Evolutionary conservation across 2,329 filamentous ascomycete species (phyloP).

Genomic region (Monosporascus ibericus): DNA sequence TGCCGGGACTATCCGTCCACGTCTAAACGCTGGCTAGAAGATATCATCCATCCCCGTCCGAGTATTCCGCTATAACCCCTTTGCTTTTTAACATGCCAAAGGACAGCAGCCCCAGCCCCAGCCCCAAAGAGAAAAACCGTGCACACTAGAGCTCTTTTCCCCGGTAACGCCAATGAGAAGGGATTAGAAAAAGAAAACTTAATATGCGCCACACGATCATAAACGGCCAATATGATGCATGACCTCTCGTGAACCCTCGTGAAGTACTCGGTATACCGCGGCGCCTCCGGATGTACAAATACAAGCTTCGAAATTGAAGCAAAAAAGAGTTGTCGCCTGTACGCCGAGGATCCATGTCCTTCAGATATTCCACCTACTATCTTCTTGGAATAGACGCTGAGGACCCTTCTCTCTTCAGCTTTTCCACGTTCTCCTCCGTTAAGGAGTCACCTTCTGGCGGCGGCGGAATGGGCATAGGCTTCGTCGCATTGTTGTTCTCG

Average conservation of each 20-base stretch:
- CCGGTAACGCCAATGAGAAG: not conserved
- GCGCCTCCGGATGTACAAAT: not conserved
- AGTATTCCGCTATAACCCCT: too few relatives aligned
- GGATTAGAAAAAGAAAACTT: not conserved
- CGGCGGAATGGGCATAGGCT: slow-evolving; percentile 7
- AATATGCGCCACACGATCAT: not conserved
- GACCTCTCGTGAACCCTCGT: not conserved
- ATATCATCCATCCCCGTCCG: too few relatives aligned
- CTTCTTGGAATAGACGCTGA: slow-evolving; percentile 1
- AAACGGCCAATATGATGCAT: not conserved
- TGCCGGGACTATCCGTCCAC: too few relatives aligned
- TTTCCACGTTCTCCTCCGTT: slow-evolving; percentile 49
- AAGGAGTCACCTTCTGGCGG: slow-evolving; percentile 37
- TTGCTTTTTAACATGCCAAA: too few relatives aligned
- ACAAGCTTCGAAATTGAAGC: not conserved
- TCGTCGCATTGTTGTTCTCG: slow-evolving; percentile 27
- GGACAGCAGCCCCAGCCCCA: too few relatives aligned
- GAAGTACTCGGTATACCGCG: not conserved
- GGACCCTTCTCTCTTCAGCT: slow-evolving; percentile 30
- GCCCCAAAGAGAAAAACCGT: too few relatives aligned
- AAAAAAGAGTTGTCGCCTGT: not conserved
- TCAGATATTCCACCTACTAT: slow-evolving; percentile 1
- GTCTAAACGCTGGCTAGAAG: too few relatives aligned
- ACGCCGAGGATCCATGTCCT: not conserved
- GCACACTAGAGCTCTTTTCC: too few relatives aligned